These are phyloP conservation scores for Falciphora oryzae DNA, from an alignment of 2,329 filamentous ascomycete species.

Conservation along the genomic window DNA sequence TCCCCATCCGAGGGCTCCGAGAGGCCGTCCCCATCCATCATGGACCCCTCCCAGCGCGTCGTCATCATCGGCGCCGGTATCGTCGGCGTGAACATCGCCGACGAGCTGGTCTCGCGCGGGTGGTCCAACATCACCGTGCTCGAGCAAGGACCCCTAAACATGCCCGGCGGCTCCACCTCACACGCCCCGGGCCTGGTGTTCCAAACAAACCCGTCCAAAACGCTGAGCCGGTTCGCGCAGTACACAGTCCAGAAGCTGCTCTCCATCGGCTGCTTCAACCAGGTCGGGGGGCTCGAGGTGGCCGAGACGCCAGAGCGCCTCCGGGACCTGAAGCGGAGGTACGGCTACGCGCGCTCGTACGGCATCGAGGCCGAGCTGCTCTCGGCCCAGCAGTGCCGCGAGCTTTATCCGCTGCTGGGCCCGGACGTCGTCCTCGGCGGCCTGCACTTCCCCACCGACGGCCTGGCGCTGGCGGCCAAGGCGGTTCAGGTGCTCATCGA, in stretches of 20 bases:
- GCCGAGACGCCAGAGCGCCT: slow-evolving; percentile 54
- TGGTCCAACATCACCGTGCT: slow-evolving; percentile 60
- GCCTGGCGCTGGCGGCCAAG: slow-evolving; percentile 54
- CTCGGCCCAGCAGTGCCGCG: slow-evolving; percentile 43
- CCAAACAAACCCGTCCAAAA: slow-evolving; percentile 53
- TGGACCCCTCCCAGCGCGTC: slow-evolving; percentile 29
- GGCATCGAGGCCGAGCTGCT: slow-evolving; percentile 51
- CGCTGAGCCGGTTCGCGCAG: slow-evolving; percentile 51
- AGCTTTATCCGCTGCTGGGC: slow-evolving; percentile 49
- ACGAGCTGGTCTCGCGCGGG: slow-evolving; percentile 56
- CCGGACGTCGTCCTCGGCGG: slow-evolving; percentile 49
- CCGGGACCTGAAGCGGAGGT: slow-evolving; percentile 57
- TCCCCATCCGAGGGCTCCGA: neutral
- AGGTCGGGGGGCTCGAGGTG: slow-evolving; percentile 56
- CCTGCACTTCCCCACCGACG: slow-evolving; percentile 54
- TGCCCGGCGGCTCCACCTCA: slow-evolving; percentile 61
- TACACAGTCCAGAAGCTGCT: slow-evolving; percentile 58
- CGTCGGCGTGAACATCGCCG: slow-evolving; percentile 57
- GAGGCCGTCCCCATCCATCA: neutral
- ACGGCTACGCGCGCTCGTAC: slow-evolving; percentile 56
- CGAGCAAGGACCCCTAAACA: slow-evolving; percentile 55
- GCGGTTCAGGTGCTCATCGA: slow-evolving; percentile 56
- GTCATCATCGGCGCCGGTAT: slow-evolving; percentile 60
- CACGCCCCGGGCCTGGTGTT: slow-evolving; percentile 61
- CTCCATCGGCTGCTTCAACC: slow-evolving; percentile 55